Evolutionary conservation across 768 basidiomycete species (phyloP).

Genomic region (Trametes cinnabarina): DNA sequence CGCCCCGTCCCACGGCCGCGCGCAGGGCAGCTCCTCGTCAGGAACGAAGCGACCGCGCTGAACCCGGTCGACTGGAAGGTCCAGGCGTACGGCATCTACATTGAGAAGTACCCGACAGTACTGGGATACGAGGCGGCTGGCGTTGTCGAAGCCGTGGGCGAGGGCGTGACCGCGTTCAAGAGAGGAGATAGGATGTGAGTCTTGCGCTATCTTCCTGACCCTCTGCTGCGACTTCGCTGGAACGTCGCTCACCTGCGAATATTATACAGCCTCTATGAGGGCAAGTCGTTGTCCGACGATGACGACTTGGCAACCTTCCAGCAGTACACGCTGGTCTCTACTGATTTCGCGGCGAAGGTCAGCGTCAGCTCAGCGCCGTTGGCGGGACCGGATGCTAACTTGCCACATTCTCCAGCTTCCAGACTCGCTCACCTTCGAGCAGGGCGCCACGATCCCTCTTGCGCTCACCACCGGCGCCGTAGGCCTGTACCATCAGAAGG

Average conservation of each 20-base stretch:
- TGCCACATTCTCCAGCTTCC: slow-evolving; percentile 1
- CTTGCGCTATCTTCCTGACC: too few relatives aligned
- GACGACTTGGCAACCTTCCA: too few relatives aligned
- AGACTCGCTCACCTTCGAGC: slow-evolving; percentile 8
- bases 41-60: slow-evolving; percentile 38
- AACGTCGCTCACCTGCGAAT: too few relatives aligned
- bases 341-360: too few relatives aligned
- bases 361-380: too few relatives aligned
- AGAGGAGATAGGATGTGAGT: slow-evolving; percentile 35
- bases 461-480: slow-evolving; percentile 14
- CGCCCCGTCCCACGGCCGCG: slow-evolving; percentile 33
- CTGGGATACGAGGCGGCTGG: slow-evolving; percentile 23
- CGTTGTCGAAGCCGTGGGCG: slow-evolving; percentile 29
- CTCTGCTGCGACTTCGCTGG: too few relatives aligned
- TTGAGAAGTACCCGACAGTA: slow-evolving; percentile 24
- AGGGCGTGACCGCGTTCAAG: slow-evolving; percentile 31
- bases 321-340: too few relatives aligned
- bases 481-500: slow-evolving; percentile 17
- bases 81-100: slow-evolving; percentile 21
- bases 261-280: too few relatives aligned
- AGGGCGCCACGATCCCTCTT: slow-evolving; percentile 11
- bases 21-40: slow-evolving; percentile 41
- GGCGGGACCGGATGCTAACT: too few relatives aligned
- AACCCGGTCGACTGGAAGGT: slow-evolving; percentile 39
- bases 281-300: too few relatives aligned